phyloP scores from a whole-genome alignment of 2,329 filamentous ascomycete species.

The Colletotrichum sp. region DNA sequence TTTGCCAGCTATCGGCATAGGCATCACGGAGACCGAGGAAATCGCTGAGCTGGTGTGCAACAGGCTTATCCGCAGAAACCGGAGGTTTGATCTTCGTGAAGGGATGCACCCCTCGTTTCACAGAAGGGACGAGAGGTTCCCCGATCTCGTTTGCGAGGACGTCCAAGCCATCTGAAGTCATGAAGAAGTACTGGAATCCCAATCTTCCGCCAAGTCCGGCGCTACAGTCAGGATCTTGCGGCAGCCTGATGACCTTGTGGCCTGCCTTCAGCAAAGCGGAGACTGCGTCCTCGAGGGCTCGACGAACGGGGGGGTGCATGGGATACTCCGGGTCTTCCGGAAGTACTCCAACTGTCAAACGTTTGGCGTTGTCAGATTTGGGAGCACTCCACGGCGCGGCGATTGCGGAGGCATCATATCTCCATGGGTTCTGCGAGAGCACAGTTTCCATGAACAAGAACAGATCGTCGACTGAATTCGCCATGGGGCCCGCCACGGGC shows the following conservation, averaged over 20 bases:
- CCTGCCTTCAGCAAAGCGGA: conserved; percentile 44
- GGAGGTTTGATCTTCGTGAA: conserved; percentile 30
- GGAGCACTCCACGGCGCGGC: conserved; percentile 50
- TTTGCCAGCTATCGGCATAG: conserved; percentile 44
- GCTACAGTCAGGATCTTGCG: conserved; percentile 31
- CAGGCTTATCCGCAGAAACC: conserved; percentile 29
- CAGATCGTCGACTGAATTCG: conserved; percentile 43
- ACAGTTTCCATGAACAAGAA: conserved; percentile 46
- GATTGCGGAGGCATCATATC: conserved; percentile 44
- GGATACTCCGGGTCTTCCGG: conserved; percentile 51
- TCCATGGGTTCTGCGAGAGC: conserved; percentile 45
- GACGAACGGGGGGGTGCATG: conserved; percentile 54
- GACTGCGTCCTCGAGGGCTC: conserved; percentile 46
- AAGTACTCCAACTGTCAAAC: conserved; percentile 53
- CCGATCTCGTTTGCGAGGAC: conserved; percentile 35
- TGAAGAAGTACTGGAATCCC: conserved; percentile 45
- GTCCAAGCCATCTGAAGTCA: conserved; percentile 33
- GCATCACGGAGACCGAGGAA: conserved; percentile 39
- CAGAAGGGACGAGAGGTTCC: conserved; percentile 48
- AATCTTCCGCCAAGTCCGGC: conserved; percentile 33
- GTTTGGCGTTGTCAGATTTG: conserved; percentile 15
- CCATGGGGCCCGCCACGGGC: conserved; percentile 47
- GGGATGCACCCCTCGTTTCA: conserved; percentile 27
- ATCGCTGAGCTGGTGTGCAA: conserved; percentile 43
- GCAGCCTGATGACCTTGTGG: conserved; percentile 45